Percentiles rank a stretch among this genome's conserved stretches.
These are phyloP conservation scores for Brettanomyces bruxellensis DNA, from an alignment of 805 yeast genomes.

Conservation along the genomic window DNA sequence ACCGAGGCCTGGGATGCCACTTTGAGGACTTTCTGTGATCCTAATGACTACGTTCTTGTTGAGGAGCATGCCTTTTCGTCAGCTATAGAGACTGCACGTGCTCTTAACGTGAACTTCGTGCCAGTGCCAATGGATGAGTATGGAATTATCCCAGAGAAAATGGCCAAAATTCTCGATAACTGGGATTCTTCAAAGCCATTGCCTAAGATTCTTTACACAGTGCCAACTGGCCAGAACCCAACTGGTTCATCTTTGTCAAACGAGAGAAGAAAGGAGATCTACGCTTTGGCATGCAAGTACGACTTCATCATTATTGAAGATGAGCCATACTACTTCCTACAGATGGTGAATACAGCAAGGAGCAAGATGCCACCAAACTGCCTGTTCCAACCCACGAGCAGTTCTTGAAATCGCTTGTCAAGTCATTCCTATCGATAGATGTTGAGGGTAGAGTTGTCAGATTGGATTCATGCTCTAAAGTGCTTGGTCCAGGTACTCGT, in stretches of 20 bases:
- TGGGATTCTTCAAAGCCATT: constrained; percentile 52
- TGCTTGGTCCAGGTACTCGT: constrained; percentile 85
- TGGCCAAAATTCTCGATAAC: constrained; percentile 43
- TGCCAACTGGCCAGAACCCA: constrained; percentile 97
- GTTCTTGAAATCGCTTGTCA: constrained; percentile 58
- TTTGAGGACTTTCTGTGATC: constrained; percentile 46
- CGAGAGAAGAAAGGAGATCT: constrained; percentile 72
- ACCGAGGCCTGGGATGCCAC: constrained; percentile 89
- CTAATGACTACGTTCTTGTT: constrained; percentile 61
- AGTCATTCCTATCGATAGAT: constrained; percentile 69
- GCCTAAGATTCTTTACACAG: constrained; percentile 84
- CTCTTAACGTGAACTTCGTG: constrained; percentile 49
- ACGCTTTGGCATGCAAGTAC: constrained; percentile 71
- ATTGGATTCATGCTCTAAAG: constrained; percentile 85
- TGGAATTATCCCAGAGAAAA: constrained; percentile 53
- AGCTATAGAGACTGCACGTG: constrained; percentile 60
- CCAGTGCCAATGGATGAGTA: constrained; percentile 61
- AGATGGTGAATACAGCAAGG: constrained; percentile 66
- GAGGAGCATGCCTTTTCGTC: constrained; percentile 74
- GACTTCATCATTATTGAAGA: constrained; percentile 87
- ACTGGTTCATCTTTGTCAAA: constrained; percentile 78
- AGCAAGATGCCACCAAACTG: constrained; percentile 26
- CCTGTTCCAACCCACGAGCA: constrained; percentile 42
- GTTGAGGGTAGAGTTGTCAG: constrained; percentile 84
- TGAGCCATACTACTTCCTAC: constrained; percentile 95